Base-by-base conservation (phyloP, 73 alveolate genomes). In the Chromera velia region DNA sequence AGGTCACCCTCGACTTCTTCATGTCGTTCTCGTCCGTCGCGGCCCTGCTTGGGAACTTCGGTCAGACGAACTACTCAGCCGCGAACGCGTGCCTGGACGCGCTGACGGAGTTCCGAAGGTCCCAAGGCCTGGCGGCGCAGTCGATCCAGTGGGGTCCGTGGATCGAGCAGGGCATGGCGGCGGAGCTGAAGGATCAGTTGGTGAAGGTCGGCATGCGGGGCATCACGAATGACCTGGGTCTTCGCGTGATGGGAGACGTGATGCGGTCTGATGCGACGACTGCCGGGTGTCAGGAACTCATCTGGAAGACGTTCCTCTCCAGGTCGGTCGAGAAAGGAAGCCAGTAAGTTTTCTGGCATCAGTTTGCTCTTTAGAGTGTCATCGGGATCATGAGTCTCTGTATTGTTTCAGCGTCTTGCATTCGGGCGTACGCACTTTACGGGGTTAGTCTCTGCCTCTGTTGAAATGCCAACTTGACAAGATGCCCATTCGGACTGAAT, bases 111-210 rank as follows among this genome's bases (percentile, higher is more conserved):
- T 40, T 7, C 55, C 55, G 70, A 17, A 30, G 28, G 4, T 68
- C 72, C 0, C 13, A 33, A 28, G 6, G 32, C 17, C 65, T 30
- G 47, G 62, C 79, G 32, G 49, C 55, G 40, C 47, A 64, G 64
- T 68, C 31, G 34, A 26, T 80, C 73, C 86, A 80, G 69, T 80
- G 86, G 86, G 86, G 86, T 32, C 86, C 86, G 1, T 80, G 86
- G 86, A 77, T 80, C 0, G 86, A 80, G 28, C 73, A 66, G 33
- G 86, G 86, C 49, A 80, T 80, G 86, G 86, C 86, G 24, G 86
- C 86, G 29, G 68, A 69, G 78, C 73, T 29, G 32, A 19, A 0
- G 24, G 28, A 0, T 1, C 70, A 45, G 10, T 40, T 28, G 45
- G 18, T 24, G 6, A 55, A 55, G 55, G 55, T 4, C 22, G 55